Evolutionary conservation across 202 grass and related monocot species (phyloP), one percentile per base, ranked within the genome.

Genomic region (Zoysia matrella): DNA sequence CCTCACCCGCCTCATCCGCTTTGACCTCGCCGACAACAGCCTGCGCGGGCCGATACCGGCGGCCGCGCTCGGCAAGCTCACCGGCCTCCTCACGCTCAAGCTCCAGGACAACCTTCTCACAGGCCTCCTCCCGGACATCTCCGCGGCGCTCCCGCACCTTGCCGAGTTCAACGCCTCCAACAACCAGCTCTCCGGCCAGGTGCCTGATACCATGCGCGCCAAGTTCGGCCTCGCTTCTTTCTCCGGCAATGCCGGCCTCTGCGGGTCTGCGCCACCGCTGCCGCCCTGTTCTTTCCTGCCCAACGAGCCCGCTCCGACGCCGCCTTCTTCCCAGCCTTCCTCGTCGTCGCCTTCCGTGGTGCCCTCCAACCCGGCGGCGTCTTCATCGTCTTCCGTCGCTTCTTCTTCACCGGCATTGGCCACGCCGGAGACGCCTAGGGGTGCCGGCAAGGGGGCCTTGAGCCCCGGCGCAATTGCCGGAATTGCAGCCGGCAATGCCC

Each of bases 41-140:
- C 80, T 96, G 5, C 61, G 83, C 6, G 90, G 88, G 3, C 14
- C 86, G 18, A 79, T 92, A 41, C 86, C 93, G 3, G 69, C 65
- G 2, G 65, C 71, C 11, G 74, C 71, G 30, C 70, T 96, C 42
- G 48, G 36, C 11, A 91, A 80, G 39, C 82, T 93, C 55, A 82
- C 80, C 44, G 76, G 68, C 39, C 77, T 96, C 44, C 52, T 96
- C 80, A 96, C 86, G 46, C 89, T 96, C 52, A 80, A 58, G 83
- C 86, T 96, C 60, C 93, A 96, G 77, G 85, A 96, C 48, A 96
- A 96, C 74, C 93, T 93, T 65, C 81, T 96, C 73, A 74, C 83
- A 0, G 93, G 90, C 42, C 58, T 69, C 4, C 80, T 96, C 66
- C 88, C 88, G 0, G 93, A 93, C 69, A 11, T 96, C 40, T 45